Percentiles rank a stretch among this genome's conserved stretches.
phyloP scores from a whole-genome alignment of 73 alveolate genomes.

The Paramecium biaurelia region DNA sequence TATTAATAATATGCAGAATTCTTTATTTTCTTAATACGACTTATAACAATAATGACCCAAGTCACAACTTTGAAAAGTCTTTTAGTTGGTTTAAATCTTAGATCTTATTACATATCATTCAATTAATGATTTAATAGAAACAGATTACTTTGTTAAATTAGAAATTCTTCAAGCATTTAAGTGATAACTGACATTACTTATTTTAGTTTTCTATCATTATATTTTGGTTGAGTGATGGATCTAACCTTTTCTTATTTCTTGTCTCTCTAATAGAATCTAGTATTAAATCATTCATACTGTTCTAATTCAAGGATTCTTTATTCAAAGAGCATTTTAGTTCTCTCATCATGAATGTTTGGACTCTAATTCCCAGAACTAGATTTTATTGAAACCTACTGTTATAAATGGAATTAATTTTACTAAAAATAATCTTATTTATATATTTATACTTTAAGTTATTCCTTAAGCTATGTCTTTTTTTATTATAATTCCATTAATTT shows the following conservation, averaged over 20 bases:
- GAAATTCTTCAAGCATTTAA: conserved; percentile 15
- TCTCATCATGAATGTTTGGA: neutral
- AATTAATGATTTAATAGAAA: neutral
- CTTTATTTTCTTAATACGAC: neutral
- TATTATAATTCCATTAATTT: neutral
- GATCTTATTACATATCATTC: neutral
- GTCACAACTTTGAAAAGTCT: neutral
- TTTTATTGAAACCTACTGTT: neutral
- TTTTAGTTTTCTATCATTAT: neutral
- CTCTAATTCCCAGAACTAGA: conserved; percentile 29
- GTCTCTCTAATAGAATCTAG: neutral
- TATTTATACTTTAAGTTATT: neutral
- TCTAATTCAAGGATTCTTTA: conserved; percentile 48
- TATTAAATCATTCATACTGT: neutral
- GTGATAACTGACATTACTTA: neutral
- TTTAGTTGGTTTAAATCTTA: neutral
- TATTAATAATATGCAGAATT: neutral
- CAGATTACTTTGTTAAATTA: neutral
- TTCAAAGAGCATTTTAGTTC: conserved; percentile 28
- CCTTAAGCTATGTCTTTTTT: neutral
- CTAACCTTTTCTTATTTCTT: neutral
- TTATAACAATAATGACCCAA: neutral
- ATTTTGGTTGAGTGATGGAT: neutral
- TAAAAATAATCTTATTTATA: neutral
- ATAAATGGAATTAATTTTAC: neutral